Conservation (phyloP, 2,329 filamentous ascomycete genomes). For the Xylariaceae sp. region DNA sequence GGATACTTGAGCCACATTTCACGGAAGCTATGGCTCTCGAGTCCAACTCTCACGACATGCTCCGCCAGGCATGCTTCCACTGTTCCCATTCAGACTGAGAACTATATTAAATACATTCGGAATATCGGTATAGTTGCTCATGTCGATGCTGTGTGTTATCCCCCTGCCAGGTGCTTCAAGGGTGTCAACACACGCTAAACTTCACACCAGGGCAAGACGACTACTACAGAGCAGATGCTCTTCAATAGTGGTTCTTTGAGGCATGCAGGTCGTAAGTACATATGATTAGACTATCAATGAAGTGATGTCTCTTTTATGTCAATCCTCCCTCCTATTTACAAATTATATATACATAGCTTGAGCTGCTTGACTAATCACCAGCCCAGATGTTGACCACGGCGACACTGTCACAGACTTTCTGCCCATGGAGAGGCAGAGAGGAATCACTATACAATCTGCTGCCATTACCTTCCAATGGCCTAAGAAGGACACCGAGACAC, state of each 20-base stretch:
- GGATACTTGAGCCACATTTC: slow-evolving; percentile 21
- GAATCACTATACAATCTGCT: slow-evolving; percentile 96
- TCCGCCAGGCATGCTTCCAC: slow-evolving; percentile 10
- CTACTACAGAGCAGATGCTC: slow-evolving; percentile 97
- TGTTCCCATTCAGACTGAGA: slow-evolving; percentile 29
- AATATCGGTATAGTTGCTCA: slow-evolving; percentile 99
- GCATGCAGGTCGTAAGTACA: slow-evolving; percentile 67
- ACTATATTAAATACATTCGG: slow-evolving; percentile 60
- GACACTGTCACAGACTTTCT: slow-evolving; percentile 97
- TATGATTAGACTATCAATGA: too few species aligned
- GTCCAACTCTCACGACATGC: slow-evolving; percentile 6
- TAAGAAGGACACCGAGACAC: slow-evolving; percentile 33
- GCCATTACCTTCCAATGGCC: slow-evolving; percentile 97
- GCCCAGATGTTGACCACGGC: slow-evolving; percentile 82
- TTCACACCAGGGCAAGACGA: slow-evolving; percentile 73
- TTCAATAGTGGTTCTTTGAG: slow-evolving; percentile 90
- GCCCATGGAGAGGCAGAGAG: slow-evolving; percentile 83
- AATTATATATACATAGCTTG: background rate
- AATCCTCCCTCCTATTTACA: too few species aligned
- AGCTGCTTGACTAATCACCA: slow-evolving; percentile 10
- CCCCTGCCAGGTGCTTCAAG: background rate
- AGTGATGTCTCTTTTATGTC: too few species aligned
- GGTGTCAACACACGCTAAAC: background rate
- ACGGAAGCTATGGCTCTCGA: slow-evolving; percentile 15
- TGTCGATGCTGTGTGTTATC: slow-evolving; percentile 71